phyloP scores from a whole-genome alignment of 169 alveolate species.

The Toxoplasma gondii region DNA sequence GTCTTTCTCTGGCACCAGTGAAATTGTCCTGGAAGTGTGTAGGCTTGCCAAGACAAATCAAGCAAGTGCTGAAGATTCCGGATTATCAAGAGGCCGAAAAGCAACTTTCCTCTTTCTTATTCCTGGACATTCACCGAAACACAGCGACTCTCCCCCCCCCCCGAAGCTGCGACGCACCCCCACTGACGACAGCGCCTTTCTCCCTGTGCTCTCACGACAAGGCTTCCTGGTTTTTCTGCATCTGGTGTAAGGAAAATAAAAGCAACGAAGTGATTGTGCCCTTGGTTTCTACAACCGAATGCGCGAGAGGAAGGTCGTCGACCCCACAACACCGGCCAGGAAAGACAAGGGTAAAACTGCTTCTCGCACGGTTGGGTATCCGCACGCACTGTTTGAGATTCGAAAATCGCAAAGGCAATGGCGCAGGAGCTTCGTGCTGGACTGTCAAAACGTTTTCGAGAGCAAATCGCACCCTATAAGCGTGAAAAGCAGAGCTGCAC shows the following conservation, averaged over 20 bases:
- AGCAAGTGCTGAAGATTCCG: not conserved
- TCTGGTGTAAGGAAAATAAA: too few relatives aligned
- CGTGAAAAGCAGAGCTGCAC: too few relatives aligned
- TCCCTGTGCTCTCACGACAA: too few relatives aligned
- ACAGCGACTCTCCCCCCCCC: too few relatives aligned
- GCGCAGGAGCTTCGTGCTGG: slow-evolving; percentile 28
- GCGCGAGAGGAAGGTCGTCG: not conserved
- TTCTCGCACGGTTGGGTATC: slow-evolving; percentile 29
- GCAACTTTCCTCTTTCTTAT: too few relatives aligned
- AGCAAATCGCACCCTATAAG: not conserved
- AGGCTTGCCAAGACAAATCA: slow-evolving; percentile 3
- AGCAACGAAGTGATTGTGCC: not conserved
- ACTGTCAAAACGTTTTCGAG: not conserved
- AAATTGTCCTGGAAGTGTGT: not conserved
- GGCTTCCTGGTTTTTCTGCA: too few relatives aligned
- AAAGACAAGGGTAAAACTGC: not conserved
- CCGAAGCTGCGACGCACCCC: too few relatives aligned
- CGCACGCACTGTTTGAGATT: not conserved
- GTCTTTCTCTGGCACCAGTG: slow-evolving; percentile 19
- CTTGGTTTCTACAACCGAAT: slow-evolving; percentile 36
- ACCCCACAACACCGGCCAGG: slow-evolving; percentile 33
- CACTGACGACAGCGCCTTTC: too few relatives aligned
- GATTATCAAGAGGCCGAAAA: too few relatives aligned
- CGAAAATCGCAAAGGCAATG: not conserved
- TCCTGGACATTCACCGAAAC: too few relatives aligned